Conservation (phyloP, 2,329 filamentous ascomycete species). For the Fusarium compactum region DNA sequence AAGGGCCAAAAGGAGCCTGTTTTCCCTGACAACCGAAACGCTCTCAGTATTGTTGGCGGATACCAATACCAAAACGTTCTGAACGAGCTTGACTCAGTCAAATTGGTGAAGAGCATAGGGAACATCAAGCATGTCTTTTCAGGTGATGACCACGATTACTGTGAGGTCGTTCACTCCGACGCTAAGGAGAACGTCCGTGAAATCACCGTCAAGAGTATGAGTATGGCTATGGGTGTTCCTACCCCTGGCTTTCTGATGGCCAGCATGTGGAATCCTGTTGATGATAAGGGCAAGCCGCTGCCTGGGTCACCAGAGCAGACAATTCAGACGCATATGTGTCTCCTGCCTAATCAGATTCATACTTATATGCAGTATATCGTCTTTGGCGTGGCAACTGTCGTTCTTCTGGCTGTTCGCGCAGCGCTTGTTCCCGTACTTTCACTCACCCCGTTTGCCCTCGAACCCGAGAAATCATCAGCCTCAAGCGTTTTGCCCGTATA, state of each 20-base stretch:
- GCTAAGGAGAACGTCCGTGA: slow-evolving; percentile 76
- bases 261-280: slow-evolving; percentile 92
- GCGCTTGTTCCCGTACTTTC: slow-evolving; percentile 68
- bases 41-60: slow-evolving; percentile 80
- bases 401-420: slow-evolving; percentile 65
- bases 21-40: slow-evolving; percentile 76
- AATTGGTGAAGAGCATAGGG: slow-evolving; percentile 81
- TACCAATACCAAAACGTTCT: slow-evolving; percentile 99
- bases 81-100: slow-evolving; percentile 78
- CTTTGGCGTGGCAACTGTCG: slow-evolving; percentile 67
- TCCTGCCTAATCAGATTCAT: slow-evolving; percentile 87
- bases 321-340: slow-evolving; percentile 88
- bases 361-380: slow-evolving; percentile 84
- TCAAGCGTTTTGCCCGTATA: slow-evolving; percentile 56
- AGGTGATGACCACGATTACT: slow-evolving; percentile 98
- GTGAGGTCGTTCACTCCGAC: slow-evolving; percentile 83
- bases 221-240: slow-evolving; percentile 95
- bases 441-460: slow-evolving; percentile 66
- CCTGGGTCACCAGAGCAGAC: slow-evolving; percentile 65
- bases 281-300: slow-evolving; percentile 65
- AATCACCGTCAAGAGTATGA: slow-evolving; percentile 95
- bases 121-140: slow-evolving; percentile 90
- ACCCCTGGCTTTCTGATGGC: slow-evolving; percentile 88
- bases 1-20: slow-evolving; percentile 67
- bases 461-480: slow-evolving; percentile 50